phyloP scores from a whole-genome alignment of 2,329 filamentous ascomycete genomes.

The Monilinia fructicola region DNA sequence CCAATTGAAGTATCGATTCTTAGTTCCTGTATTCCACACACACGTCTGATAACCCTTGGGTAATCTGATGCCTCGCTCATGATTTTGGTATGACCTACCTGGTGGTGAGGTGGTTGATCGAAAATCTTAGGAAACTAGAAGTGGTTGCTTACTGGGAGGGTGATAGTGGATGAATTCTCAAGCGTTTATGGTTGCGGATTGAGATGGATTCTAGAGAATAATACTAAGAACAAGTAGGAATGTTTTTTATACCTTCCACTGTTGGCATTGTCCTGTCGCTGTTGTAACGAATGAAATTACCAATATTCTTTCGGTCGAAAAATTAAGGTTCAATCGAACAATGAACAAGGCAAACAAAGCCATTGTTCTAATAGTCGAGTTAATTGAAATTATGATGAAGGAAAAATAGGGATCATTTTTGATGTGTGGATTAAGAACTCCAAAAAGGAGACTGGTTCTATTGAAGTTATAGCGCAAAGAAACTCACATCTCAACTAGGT shows the following conservation, averaged over 20 bases:
- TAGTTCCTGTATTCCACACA: background rate
- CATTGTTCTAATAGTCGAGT: too few species aligned
- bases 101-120: background rate
- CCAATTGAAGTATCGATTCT: background rate
- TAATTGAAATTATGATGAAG: background rate
- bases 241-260: background rate
- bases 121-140: background rate
- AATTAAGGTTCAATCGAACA: background rate
- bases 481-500: background rate
- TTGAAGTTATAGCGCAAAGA: background rate
- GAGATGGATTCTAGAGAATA: background rate
- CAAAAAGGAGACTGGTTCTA: background rate
- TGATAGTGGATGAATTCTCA: background rate
- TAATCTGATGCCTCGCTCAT: background rate
- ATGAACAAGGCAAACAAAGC: background rate
- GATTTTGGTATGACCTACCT: background rate
- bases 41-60: background rate
- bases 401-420: background rate
- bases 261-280: background rate
- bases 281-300: background rate
- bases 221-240: too few species aligned
- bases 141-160: background rate
- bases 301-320: background rate
- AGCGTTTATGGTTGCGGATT: background rate
- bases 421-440: background rate